phyloP scores from a whole-genome alignment of 768 basidiomycete genomes.

The Exidia glandulosa region DNA sequence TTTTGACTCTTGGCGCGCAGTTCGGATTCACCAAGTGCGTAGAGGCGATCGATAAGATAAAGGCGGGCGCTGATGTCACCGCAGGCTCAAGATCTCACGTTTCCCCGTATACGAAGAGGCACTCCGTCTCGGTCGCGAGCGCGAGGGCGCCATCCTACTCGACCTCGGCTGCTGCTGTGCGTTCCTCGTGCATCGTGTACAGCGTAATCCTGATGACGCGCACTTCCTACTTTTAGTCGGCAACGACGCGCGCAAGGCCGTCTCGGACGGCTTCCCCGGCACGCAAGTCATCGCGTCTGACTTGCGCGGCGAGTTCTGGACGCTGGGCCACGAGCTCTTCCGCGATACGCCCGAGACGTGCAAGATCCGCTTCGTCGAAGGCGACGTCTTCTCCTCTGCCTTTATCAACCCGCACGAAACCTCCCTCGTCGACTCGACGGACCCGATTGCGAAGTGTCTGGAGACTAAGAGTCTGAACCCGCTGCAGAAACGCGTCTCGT shows the following conservation, averaged over 20 bases:
- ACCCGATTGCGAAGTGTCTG: constrained; percentile 14
- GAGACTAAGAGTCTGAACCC: constrained; percentile 24
- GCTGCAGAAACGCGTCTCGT: constrained; percentile 34
- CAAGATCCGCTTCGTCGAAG: background rate
- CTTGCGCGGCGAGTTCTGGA: constrained; percentile 14
- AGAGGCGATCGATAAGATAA: too few relatives aligned
- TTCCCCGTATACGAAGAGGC: background rate
- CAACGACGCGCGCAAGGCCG: constrained; percentile 5
- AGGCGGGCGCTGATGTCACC: too few relatives aligned
- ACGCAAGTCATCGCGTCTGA: constrained; percentile 3
- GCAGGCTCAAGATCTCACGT: background rate
- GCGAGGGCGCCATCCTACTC: background rate
- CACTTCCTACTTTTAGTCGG: background rate
- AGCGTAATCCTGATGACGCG: background rate
- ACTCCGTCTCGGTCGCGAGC: background rate
- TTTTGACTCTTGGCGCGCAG: background rate
- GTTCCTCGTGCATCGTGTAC: background rate
- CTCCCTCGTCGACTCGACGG: background rate
- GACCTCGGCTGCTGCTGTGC: background rate
- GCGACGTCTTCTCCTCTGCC: background rate
- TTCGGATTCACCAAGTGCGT: background rate
- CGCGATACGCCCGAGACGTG: background rate
- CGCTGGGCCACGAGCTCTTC: background rate
- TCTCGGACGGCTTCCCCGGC: constrained; percentile 5
- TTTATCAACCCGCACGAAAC: background rate